phyloP scores from a whole-genome alignment of 495 filamentous ascomycete species.

The Penicillium argentinense region DNA sequence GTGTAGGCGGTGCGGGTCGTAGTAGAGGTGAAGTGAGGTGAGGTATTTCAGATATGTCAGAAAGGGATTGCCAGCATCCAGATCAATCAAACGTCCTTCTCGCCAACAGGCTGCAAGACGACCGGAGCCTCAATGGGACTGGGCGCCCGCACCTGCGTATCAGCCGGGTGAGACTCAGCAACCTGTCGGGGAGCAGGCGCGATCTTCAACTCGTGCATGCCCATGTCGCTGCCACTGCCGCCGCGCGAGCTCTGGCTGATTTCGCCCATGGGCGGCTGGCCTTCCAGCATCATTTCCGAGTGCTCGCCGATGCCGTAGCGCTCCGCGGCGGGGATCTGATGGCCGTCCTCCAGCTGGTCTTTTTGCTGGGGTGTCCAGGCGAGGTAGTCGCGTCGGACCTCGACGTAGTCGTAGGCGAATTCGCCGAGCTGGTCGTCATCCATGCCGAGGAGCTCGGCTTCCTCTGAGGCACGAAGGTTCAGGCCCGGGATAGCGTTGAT shows the following conservation, averaged over 20 bases:
- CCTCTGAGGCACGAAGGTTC: constrained; percentile 85
- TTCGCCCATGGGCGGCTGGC: constrained; percentile 53
- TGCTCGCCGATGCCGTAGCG: constrained; percentile 83
- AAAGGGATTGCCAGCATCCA: too few species aligned
- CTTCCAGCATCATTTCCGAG: constrained; percentile 67
- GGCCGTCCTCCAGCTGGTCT: constrained; percentile 60
- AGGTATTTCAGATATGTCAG: neutral
- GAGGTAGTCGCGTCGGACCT: constrained; percentile 94
- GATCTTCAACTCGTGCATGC: constrained; percentile 41
- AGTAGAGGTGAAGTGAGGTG: neutral
- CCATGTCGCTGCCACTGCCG: constrained; percentile 34
- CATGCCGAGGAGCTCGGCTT: constrained; percentile 98
- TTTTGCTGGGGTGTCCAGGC: constrained; percentile 90
- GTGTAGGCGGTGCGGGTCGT: neutral
- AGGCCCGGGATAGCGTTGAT: constrained; percentile 90
- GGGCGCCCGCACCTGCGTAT: constrained; percentile 16
- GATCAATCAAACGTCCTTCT: constrained; percentile 19
- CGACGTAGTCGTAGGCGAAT: constrained; percentile 99
- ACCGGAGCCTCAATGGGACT: constrained; percentile 6
- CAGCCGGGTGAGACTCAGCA: constrained; percentile 30
- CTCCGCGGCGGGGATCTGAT: constrained; percentile 64
- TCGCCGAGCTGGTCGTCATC: constrained; percentile 98
- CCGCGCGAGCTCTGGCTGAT: constrained; percentile 40
- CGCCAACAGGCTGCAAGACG: constrained; percentile 20
- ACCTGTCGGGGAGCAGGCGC: constrained; percentile 35